Percentiles rank a stretch among this genome's conserved stretches.
Conservation (phyloP, 2,329 filamentous ascomycete species). For the Apiospora kogelbergensis region DNA sequence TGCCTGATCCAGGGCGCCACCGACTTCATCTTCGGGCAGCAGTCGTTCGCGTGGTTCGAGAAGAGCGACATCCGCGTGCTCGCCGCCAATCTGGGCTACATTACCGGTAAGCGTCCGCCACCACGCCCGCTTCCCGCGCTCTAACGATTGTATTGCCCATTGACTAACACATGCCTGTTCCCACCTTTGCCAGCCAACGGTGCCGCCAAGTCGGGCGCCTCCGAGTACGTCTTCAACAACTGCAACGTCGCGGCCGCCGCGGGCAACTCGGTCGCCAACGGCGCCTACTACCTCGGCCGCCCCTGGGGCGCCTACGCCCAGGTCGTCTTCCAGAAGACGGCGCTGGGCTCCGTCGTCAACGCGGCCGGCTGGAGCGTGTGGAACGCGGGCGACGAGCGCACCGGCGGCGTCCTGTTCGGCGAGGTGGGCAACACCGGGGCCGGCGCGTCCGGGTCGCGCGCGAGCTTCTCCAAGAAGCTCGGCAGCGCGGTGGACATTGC, state of each 20-base stretch:
- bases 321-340: slow-evolving; percentile 48
- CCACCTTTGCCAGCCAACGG: slow-evolving; percentile 41
- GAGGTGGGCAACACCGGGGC: slow-evolving; percentile 60
- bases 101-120: slow-evolving; percentile 44
- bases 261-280: slow-evolving; percentile 34
- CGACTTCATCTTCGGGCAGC: slow-evolving; percentile 49
- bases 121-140: too few species aligned
- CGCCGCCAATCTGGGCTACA: slow-evolving; percentile 32
- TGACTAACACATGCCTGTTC: too few species aligned
- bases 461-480: slow-evolving; percentile 40
- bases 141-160: too few species aligned
- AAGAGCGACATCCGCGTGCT: slow-evolving; percentile 38
- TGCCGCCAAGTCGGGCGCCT: slow-evolving; percentile 28
- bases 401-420: slow-evolving; percentile 52
- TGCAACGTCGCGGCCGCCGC: slow-evolving; percentile 38
- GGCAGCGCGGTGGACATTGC: slow-evolving; percentile 32
- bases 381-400: slow-evolving; percentile 46
- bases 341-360: slow-evolving; percentile 56
- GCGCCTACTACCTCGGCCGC: slow-evolving; percentile 47
- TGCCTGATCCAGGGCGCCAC: slow-evolving; percentile 47
- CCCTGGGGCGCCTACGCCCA: slow-evolving; percentile 47
- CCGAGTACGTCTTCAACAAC: slow-evolving; percentile 46
- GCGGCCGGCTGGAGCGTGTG: slow-evolving; percentile 57
- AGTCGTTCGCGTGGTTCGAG: slow-evolving; percentile 43
- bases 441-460: slow-evolving; percentile 54